These are phyloP conservation scores for Cercospora berteroae DNA, from an alignment of 2,329 filamentous ascomycete genomes.

Conservation along the genomic window DNA sequence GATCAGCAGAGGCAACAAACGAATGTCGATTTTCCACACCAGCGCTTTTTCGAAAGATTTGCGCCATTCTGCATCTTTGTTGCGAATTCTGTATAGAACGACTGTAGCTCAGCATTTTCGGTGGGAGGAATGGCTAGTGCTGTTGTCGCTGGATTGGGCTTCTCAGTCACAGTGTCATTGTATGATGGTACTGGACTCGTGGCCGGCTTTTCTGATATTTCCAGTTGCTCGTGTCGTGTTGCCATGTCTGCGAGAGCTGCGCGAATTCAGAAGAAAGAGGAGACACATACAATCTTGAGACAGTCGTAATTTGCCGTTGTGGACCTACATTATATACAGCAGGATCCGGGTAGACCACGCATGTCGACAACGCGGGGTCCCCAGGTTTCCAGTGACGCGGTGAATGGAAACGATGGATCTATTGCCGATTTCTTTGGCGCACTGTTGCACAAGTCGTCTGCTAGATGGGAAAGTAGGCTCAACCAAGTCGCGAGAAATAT, in stretches of 20 bases:
- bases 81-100: conserved; percentile 3
- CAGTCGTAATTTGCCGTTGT: background rate
- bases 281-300: background rate
- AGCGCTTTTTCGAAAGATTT: conserved; percentile 51
- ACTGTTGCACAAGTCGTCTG: background rate
- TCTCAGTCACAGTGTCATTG: background rate
- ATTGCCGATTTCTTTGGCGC: background rate
- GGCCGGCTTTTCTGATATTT: background rate
- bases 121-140: background rate
- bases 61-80: conserved; percentile 3
- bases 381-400: background rate
- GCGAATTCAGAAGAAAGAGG: background rate
- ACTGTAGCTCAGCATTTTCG: background rate
- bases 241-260: background rate
- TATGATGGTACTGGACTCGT: background rate
- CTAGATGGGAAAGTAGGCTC: background rate
- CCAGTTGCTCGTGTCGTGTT: background rate
- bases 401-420: background rate
- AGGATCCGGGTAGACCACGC: background rate
- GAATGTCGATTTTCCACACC: conserved; percentile 68
- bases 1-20: conserved; percentile 66
- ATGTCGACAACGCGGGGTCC: background rate
- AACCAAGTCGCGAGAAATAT: conserved; percentile 3
- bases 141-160: background rate
- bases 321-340: background rate